These are phyloP conservation scores for Miamiensis avidus DNA, from an alignment of 169 alveolate species.

Conservation along the genomic window DNA sequence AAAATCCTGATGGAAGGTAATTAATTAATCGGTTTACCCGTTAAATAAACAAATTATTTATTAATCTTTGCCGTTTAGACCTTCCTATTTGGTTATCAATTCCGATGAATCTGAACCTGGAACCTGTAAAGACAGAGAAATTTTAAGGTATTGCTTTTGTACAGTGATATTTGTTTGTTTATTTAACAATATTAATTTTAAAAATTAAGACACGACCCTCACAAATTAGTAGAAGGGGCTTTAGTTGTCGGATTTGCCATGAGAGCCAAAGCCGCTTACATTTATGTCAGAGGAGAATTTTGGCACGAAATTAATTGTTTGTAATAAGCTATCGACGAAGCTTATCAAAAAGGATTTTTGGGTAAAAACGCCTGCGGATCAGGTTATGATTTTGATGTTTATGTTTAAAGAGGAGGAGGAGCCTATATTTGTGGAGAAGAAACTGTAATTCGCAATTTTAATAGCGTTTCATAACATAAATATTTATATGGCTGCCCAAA, in stretches of 20 bases:
- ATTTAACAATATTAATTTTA: too few species aligned
- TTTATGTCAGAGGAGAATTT: conserved; percentile 81
- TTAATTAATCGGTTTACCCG: not conserved
- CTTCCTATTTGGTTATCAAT: conserved; percentile 75
- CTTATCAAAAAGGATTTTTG: conserved; percentile 68
- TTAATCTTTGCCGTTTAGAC: conserved; percentile 30
- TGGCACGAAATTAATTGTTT: conserved; percentile 70
- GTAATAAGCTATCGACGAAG: conserved; percentile 70
- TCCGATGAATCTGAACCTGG: conserved; percentile 87
- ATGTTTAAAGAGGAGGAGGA: conserved; percentile 79
- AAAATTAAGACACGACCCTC: conserved; percentile 85
- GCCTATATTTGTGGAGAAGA: conserved; percentile 87
- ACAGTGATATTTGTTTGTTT: too few species aligned
- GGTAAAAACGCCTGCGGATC: conserved; percentile 83
- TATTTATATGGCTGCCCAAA: too few species aligned
- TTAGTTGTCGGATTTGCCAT: conserved; percentile 72
- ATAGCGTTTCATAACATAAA: too few species aligned
- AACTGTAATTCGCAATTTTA: conserved; percentile 32
- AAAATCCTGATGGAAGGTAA: conserved; percentile 74
- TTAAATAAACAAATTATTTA: too few species aligned
- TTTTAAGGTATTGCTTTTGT: too few species aligned
- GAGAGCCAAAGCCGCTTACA: conserved; percentile 84
- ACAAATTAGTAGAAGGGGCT: conserved; percentile 80
- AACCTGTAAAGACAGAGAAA: conserved; percentile 84
- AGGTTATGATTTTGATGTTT: conserved; percentile 81